Percentiles rank a stretch among this genome's conserved stretches.
These are phyloP conservation scores for Orbilia blumenaviensis DNA, from an alignment of 2,329 filamentous ascomycete species.

Conservation along the genomic window DNA sequence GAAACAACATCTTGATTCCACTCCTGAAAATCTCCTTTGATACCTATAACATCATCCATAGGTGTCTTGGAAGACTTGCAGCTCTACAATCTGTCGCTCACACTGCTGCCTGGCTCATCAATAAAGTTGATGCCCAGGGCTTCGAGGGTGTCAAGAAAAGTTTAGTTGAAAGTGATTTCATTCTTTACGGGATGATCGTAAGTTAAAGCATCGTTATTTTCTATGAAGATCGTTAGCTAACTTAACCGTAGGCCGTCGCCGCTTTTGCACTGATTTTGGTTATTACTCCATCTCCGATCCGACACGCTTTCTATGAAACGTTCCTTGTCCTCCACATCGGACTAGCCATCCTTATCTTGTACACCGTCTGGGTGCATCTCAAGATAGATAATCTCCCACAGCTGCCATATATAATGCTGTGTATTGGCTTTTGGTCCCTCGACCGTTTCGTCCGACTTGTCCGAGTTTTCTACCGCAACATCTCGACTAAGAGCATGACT, in stretches of 20 bases:
- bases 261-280: slow-evolving; percentile 70
- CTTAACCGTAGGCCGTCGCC: slow-evolving; percentile 58
- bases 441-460: slow-evolving; percentile 74
- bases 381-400: slow-evolving; percentile 74
- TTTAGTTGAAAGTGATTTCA: slow-evolving; percentile 70
- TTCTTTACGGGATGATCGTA: slow-evolving; percentile 66
- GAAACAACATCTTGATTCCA: slow-evolving; percentile 90
- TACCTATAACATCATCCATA: slow-evolving; percentile 89
- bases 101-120: slow-evolving; percentile 76
- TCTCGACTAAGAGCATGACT: slow-evolving; percentile 59
- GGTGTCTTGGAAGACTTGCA: slow-evolving; percentile 81
- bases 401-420: slow-evolving; percentile 76
- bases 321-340: slow-evolving; percentile 88
- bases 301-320: slow-evolving; percentile 96
- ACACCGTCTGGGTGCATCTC: slow-evolving; percentile 81
- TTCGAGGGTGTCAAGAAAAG: slow-evolving; percentile 68
- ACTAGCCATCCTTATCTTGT: slow-evolving; percentile 73
- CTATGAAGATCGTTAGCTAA: background rate
- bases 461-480: slow-evolving; percentile 73
- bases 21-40: slow-evolving; percentile 90
- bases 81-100: slow-evolving; percentile 76
- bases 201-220: slow-evolving; percentile 47
- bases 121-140: slow-evolving; percentile 73
- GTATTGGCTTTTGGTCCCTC: slow-evolving; percentile 78
- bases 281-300: slow-evolving; percentile 76